Evolutionary conservation across 2,329 filamentous ascomycete species (phyloP).

Genomic region (Dactylellina leptospora): DNA sequence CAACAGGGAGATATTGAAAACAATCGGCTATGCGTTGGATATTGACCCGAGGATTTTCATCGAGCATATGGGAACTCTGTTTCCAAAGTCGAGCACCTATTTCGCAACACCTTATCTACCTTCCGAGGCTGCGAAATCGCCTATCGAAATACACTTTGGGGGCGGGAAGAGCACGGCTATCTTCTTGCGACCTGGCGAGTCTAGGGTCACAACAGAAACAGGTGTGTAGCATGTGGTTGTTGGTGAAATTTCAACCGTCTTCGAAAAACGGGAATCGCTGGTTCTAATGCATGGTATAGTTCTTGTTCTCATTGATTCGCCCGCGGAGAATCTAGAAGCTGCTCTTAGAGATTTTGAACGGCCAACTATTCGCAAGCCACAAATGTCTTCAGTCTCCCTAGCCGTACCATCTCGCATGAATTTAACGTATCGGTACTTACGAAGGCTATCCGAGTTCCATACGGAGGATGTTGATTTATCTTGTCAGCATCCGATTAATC

Average conservation of each 20-base stretch:
- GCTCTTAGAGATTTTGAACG: constrained; percentile 45
- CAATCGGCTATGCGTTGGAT: constrained; percentile 45
- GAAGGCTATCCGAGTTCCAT: constrained; percentile 43
- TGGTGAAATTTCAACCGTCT: no score
- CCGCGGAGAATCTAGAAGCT: constrained; percentile 40
- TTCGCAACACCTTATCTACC: constrained; percentile 48
- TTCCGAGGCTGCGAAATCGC: constrained; percentile 40
- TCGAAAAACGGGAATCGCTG: no score
- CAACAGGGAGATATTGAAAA: constrained; percentile 39
- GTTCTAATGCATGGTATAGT: constrained; percentile 9
- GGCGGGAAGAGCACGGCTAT: constrained; percentile 44
- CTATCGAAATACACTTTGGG: constrained; percentile 50
- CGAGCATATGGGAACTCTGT: constrained; percentile 47
- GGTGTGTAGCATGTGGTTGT: no score
- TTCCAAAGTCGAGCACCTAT: constrained; percentile 39
- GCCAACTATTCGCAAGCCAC: constrained; percentile 39
- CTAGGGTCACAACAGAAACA: constrained; percentile 34
- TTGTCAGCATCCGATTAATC: constrained; percentile 45
- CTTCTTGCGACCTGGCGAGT: constrained; percentile 15
- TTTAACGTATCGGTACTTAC: constrained; percentile 42
- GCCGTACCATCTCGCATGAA: constrained; percentile 46
- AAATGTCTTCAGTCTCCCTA: constrained; percentile 29
- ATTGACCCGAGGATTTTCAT: constrained; percentile 48
- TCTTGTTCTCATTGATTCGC: constrained; percentile 49
- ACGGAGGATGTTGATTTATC: constrained; percentile 23